Conservation (phyloP, 176 grass and related monocot species). For the Chrysopogon serrulatus region DNA sequence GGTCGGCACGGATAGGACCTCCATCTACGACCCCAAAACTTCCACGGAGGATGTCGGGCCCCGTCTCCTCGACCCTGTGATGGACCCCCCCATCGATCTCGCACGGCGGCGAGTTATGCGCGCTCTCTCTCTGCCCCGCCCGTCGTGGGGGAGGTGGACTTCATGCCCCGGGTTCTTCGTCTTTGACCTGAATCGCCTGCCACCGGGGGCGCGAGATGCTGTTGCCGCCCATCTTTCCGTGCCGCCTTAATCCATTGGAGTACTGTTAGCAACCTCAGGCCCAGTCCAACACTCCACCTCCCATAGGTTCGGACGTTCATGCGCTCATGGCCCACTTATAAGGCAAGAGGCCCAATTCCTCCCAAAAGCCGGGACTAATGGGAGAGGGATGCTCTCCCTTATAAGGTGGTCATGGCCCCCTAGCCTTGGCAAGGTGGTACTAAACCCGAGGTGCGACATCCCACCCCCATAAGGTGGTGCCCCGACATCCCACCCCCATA, state of each 20-base stretch:
- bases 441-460: too few species aligned
- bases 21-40: neutral
- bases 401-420: too few species aligned
- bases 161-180: neutral
- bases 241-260: constrained; percentile 1
- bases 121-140: neutral
- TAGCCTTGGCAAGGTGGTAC: too few species aligned
- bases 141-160: neutral
- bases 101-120: neutral
- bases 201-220: neutral
- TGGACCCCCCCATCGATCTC: neutral
- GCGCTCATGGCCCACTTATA: too few species aligned
- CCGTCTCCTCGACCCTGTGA: neutral
- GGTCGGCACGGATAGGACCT: neutral
- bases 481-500: too few species aligned
- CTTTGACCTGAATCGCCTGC: neutral
- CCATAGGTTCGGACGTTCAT: too few species aligned
- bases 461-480: too few species aligned
- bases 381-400: too few species aligned
- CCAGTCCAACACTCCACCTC: too few species aligned
- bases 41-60: neutral
- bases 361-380: too few species aligned
- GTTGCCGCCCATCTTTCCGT: neutral
- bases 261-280: too few species aligned
- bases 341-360: too few species aligned